phyloP scores from a whole-genome alignment of 2,329 filamentous ascomycete genomes.

The Metarhizium guizhouense region DNA sequence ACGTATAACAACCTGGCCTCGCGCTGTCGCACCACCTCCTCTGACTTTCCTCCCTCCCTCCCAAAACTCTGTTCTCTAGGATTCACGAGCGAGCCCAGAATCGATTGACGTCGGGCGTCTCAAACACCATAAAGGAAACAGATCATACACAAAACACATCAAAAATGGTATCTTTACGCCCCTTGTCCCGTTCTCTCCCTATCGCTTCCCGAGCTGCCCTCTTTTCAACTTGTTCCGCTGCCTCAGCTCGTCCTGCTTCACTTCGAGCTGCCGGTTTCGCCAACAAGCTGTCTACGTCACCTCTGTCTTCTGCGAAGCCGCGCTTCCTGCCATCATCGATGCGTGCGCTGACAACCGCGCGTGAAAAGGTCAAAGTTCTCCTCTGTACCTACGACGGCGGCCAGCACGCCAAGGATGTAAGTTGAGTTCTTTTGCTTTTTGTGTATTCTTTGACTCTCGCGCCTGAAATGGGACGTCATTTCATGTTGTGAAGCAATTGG shows the following conservation, averaged over 20 bases:
- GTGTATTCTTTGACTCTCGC: not conserved
- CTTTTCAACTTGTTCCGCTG: conserved; percentile 14
- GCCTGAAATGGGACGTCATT: not conserved
- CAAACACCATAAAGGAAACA: conserved; percentile 8
- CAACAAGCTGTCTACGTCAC: conserved; percentile 9
- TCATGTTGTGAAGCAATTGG: not conserved
- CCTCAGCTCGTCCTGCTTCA: conserved; percentile 10
- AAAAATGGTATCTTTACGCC: conserved; percentile 25
- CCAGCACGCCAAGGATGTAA: conserved; percentile 78
- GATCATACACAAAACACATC: conserved; percentile 6
- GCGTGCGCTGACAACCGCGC: conserved; percentile 44
- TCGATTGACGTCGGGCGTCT: not conserved
- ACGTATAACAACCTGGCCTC: not conserved
- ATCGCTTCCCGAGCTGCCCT: conserved; percentile 17
- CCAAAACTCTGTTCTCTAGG: not conserved
- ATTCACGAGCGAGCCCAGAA: not conserved
- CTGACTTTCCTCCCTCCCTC: not conserved
- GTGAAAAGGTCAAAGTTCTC: conserved; percentile 80
- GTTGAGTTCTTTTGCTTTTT: conserved; percentile 14
- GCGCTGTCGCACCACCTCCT: not conserved
- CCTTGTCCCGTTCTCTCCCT: conserved; percentile 16
- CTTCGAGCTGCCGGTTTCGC: conserved; percentile 7
- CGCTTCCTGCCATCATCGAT: conserved; percentile 28
- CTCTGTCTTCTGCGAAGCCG: conserved; percentile 28
- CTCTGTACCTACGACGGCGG: conserved; percentile 88